Base-by-base conservation (phyloP, 495 filamentous ascomycete genomes). In the Aspergillus leporis region DNA sequence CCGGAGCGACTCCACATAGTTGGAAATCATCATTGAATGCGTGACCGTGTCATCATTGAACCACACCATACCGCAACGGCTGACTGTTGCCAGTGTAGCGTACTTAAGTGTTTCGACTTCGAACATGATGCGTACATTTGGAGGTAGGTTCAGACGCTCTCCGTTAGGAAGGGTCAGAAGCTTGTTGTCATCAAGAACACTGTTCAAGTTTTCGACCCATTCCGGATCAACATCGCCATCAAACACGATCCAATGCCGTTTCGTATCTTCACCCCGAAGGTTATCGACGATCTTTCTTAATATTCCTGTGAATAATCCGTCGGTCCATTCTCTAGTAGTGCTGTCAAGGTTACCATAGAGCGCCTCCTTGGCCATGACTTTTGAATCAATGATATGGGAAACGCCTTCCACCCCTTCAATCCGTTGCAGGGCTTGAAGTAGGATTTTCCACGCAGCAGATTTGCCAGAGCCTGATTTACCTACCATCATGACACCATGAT, bases 401-500 rank as follows among this genome's bases (percentile, higher is more conserved):
- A 98, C 91, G 36, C 95, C 93, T 75, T 99, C 94, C 28, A 94
- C 82, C 19, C 87, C 87, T 71, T 99, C 93, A 28, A 94, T 87
- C 51, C 88, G 85, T 68, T 97, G 93, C 61, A 99, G 78, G 10
- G 94, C 95, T 67, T 93, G 89, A 12, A 99, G 82, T n/a, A 99
- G 82, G 18, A 95, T 86, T 67, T 90, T 91, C 94, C 95, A 99
- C 19, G 93, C 88, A 5, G 88, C 85, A 53, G 94, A 97, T 75
- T 99, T 99, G 61, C 94, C 94, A 34, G 93, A 87, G 12, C 94
- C 94, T 5, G 94, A 97, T 66, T 88, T 89, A 45, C 94, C 94
- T 6, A 99, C 94, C 94, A 98, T 97, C 95, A 99, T 99, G 18
- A 99, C 95, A 85, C 94, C 94, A 64, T 99, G 94, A 65, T 99